Percentiles rank a stretch among this genome's conserved stretches.
These are phyloP conservation scores for Rhizophagus sp. DNA, from an alignment of 192 early-diverging fungal genomes.

Conservation along the genomic window DNA sequence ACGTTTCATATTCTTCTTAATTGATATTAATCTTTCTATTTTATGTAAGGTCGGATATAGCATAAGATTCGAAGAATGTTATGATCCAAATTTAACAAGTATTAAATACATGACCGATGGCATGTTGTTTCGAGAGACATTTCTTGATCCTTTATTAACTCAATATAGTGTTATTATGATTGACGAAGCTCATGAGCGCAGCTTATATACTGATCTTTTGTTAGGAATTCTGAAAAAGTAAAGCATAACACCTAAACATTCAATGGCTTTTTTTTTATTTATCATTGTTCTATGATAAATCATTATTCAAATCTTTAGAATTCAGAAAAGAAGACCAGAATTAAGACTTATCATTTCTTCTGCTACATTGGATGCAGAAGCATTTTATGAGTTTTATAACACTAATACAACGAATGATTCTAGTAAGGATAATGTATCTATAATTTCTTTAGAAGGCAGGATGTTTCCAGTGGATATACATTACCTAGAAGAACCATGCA, in stretches of 20 bases:
- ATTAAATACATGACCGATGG: constrained; percentile 90
- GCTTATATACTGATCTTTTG: constrained; percentile 80
- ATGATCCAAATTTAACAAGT: constrained; percentile 49
- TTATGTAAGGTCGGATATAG: constrained; percentile 66
- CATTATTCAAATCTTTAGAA: constrained; percentile 45
- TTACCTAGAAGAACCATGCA: constrained; percentile 58
- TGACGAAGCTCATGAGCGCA: constrained; percentile 98
- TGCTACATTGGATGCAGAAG: constrained; percentile 79
- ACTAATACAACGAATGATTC: constrained; percentile 44
- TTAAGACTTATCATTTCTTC: constrained; percentile 76
- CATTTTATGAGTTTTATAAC: constrained; percentile 72
- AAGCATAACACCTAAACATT: constrained; percentile 4
- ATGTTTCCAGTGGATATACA: constrained; percentile 71
- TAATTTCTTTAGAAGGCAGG: constrained; percentile 75
- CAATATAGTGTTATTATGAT: constrained; percentile 88
- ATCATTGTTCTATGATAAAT: not conserved
- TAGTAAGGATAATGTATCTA: constrained; percentile 55
- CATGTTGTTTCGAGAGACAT: constrained; percentile 88
- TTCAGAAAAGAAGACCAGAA: constrained; percentile 68
- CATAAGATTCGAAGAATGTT: constrained; percentile 74
- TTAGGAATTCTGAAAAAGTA: constrained; percentile 81
- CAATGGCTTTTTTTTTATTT: not conserved
- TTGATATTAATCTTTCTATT: not conserved
- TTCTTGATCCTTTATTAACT: constrained; percentile 75
- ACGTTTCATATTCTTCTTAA: not conserved